These are phyloP conservation scores for Auriculariales sp. DNA, from an alignment of 768 basidiomycete genomes.

Conservation along the genomic window DNA sequence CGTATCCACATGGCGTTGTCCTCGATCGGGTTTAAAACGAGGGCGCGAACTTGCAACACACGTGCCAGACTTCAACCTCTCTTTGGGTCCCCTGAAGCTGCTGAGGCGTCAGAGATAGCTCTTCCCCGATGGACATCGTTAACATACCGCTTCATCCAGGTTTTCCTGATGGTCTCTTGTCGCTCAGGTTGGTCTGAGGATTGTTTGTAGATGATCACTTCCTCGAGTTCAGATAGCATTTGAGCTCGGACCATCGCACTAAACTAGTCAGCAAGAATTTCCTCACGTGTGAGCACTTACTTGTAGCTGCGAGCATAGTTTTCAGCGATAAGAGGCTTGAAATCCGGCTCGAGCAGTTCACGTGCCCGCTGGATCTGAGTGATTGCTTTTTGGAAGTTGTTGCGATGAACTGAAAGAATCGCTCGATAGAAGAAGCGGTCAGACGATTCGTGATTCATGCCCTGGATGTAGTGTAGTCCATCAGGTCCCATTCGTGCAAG, in stretches of 20 bases:
- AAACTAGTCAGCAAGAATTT: neutral
- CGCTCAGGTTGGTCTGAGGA: slow-evolving; percentile 86
- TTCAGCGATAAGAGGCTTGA: slow-evolving; percentile 85
- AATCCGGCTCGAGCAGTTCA: slow-evolving; percentile 80
- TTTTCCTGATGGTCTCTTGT: slow-evolving; percentile 79
- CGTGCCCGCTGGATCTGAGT: slow-evolving; percentile 85
- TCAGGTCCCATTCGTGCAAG: slow-evolving; percentile 89
- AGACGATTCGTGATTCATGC: slow-evolving; percentile 85
- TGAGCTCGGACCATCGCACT: slow-evolving; percentile 96
- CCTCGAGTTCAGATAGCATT: slow-evolving; percentile 95
- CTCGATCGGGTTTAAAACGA: slow-evolving; percentile 85
- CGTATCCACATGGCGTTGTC: slow-evolving; percentile 98
- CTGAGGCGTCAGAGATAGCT: neutral
- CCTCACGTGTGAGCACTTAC: slow-evolving; percentile 28
- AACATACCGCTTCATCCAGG: slow-evolving; percentile 88
- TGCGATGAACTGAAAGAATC: slow-evolving; percentile 89
- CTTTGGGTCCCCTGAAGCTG: slow-evolving; percentile 93
- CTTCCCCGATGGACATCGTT: neutral
- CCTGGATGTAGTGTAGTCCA: slow-evolving; percentile 90
- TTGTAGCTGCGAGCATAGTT: slow-evolving; percentile 96
- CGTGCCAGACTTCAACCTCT: slow-evolving; percentile 99
- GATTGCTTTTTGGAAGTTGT: slow-evolving; percentile 85
- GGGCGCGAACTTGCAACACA: slow-evolving; percentile 85
- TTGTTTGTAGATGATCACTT: slow-evolving; percentile 93
- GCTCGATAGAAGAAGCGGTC: slow-evolving; percentile 94